Conservation (phyloP, 169 alveolate genomes). For the Plasmodium blacklocki region DNA sequence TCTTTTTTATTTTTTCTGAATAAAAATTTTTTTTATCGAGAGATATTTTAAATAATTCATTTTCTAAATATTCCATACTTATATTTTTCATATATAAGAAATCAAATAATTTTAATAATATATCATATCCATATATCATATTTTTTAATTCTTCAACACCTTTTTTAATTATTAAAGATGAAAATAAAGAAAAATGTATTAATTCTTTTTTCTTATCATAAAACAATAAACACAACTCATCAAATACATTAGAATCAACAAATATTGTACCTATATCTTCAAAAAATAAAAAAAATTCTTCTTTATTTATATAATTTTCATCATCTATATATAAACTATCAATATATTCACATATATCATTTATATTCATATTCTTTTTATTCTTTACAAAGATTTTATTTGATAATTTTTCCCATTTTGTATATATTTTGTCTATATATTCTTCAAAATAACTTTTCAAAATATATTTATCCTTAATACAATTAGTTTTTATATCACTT, state of each 20-base stretch:
- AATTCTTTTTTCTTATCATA: slow-evolving; percentile 21
- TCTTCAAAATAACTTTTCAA: slow-evolving; percentile 39
- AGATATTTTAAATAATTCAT: slow-evolving; percentile 40
- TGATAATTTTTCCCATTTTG: slow-evolving; percentile 53
- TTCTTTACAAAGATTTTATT: slow-evolving; percentile 43
- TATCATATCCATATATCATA: slow-evolving; percentile 57
- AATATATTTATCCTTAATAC: slow-evolving; percentile 15
- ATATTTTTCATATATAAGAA: slow-evolving; percentile 23
- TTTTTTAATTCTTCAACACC: slow-evolving; percentile 58
- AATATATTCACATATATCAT: slow-evolving; percentile 67
- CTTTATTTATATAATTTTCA: slow-evolving; percentile 49
- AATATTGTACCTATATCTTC: slow-evolving; percentile 56
- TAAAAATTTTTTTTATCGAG: slow-evolving; percentile 45
- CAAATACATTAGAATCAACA: slow-evolving; percentile 43
- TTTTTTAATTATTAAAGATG: slow-evolving; percentile 40
- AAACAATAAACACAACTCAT: slow-evolving; percentile 52
- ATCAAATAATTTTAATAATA: slow-evolving; percentile 23
- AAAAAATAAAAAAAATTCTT: slow-evolving; percentile 62
- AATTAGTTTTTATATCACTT: slow-evolving; percentile 10
- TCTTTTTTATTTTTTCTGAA: slow-evolving; percentile 25
- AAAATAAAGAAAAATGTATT: slow-evolving; percentile 44
- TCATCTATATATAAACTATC: slow-evolving; percentile 46
- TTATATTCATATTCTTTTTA: slow-evolving; percentile 45
- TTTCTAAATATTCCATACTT: slow-evolving; percentile 42
- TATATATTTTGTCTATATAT: slow-evolving; percentile 45